Base-by-base conservation (phyloP, 225 moss, liverwort and hornwort genomes). In the Takakia lepidozioides region DNA sequence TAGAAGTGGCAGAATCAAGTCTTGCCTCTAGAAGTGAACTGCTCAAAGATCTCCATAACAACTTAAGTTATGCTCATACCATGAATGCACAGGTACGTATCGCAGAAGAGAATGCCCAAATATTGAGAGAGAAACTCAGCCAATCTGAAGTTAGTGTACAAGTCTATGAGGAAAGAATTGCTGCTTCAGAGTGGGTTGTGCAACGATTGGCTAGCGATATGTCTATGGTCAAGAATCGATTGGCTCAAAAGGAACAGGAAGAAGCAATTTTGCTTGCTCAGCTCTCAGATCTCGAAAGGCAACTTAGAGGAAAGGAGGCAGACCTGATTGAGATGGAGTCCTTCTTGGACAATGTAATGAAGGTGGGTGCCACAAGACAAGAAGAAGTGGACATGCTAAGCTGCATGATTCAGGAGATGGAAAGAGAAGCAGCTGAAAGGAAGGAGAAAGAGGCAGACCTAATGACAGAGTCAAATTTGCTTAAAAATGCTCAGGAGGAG, bases 101-200 rank as follows among this genome's bases (percentile, higher is more conserved):
- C 35, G 58, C 58, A 41, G 64, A 69, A 40, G 70, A 75, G 28
- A 42, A 76, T 29, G 58, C 59, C 10, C 60, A 54, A 37, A 68
- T 38, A 35, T 56, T 83, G 45, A 59, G 83, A 50, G 71, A 61
- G 14, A 72, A 78, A 34, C 42, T 93, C 2, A 49, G 49, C 47
- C 68, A 67, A 28, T 62, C 68, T 18, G 82, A 85, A 57, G 64
- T 61, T 22, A 60, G 70, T 57, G 78, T 80, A 13, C 72, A 58
- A 26, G 83, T 85, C 48, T 83, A 74, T 38, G 92, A 93, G 45
- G 88, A 85, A 56, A 76, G 80, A 22, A 63, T 93, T 44, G 62
- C 66, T 48, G 85, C 88, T 18, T 88, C 88, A 29, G 88, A 88
- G 60, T 88, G 85, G 92, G 62, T 88, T 30, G 78, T 85, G 49